Percentiles rank a stretch among this genome's conserved stretches.
phyloP scores from a whole-genome alignment of 1,284 basidiomycete species.

The Erythrobasidium hasegawianum region DNA sequence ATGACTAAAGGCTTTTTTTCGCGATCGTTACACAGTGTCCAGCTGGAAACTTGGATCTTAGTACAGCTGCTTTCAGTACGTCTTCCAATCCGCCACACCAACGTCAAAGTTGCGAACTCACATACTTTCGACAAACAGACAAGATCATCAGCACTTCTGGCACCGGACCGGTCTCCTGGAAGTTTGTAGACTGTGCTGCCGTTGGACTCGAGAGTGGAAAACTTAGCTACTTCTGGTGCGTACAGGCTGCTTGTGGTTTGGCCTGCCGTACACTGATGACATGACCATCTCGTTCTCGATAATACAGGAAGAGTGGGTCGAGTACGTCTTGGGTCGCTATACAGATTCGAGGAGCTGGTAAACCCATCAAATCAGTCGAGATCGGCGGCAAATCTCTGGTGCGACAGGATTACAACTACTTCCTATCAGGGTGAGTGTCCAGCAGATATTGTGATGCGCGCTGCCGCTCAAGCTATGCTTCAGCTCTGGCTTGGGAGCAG shows the following conservation, averaged over 20 bases:
- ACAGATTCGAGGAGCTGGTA: background rate
- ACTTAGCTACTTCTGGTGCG: background rate
- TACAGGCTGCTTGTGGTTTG: background rate
- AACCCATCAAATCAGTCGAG: background rate
- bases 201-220: background rate
- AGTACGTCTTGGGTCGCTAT: background rate
- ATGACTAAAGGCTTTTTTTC: no score
- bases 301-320: background rate
- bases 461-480: background rate
- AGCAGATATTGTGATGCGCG: background rate
- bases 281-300: background rate
- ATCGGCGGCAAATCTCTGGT: background rate
- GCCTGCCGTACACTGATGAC: background rate
- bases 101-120: background rate
- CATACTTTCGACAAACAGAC: background rate
- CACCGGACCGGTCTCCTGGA: background rate
- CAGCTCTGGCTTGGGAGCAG: background rate
- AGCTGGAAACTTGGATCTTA: background rate
- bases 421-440: background rate
- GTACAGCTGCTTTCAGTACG: background rate
- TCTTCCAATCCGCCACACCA: background rate
- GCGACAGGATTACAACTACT: conserved; percentile 11
- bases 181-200: background rate
- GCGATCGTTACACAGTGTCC: no score
- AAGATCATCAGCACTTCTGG: background rate